These are phyloP conservation scores for Steccherinum ochraceum DNA, from an alignment of 768 basidiomycete species.

Conservation along the genomic window DNA sequence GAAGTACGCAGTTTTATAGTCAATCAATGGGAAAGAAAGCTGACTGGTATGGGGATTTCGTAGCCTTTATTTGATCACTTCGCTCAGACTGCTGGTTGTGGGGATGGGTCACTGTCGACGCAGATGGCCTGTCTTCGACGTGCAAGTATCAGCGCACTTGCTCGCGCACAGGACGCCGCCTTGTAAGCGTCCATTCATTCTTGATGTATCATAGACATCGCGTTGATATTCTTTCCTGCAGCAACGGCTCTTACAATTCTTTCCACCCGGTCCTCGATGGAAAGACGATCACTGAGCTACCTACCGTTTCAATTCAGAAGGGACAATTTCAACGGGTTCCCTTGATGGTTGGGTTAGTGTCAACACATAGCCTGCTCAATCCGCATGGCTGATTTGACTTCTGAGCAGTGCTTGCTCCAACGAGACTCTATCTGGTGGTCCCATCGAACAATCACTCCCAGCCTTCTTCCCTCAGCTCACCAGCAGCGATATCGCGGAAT, in stretches of 20 bases:
- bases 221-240: conserved; percentile 9
- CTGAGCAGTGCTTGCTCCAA: conserved; percentile 47
- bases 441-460: conserved; percentile 30
- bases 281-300: conserved; percentile 41
- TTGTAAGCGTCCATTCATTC: conserved; percentile 31
- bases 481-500: conserved; percentile 29
- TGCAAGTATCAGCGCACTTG: conserved; percentile 44
- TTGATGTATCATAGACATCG: background rate
- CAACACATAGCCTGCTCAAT: no score
- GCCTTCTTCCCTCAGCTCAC: conserved; percentile 41
- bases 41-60: background rate
- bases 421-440: conserved; percentile 44
- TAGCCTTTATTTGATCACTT: conserved; percentile 19
- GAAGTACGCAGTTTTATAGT: no score
- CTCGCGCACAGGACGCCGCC: conserved; percentile 48
- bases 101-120: conserved; percentile 24
- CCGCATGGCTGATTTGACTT: no score
- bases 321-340: conserved; percentile 47
- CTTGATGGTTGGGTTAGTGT: conserved; percentile 51
- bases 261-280: conserved; percentile 56
- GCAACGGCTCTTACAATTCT: conserved; percentile 35
- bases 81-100: conserved; percentile 44
- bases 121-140: conserved; percentile 43
- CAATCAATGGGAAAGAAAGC: background rate
- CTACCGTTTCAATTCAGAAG: conserved; percentile 37